These are phyloP conservation scores for Pythium rishiriense DNA, from an alignment of 352 stramenopile genomes.

Conservation along the genomic window DNA sequence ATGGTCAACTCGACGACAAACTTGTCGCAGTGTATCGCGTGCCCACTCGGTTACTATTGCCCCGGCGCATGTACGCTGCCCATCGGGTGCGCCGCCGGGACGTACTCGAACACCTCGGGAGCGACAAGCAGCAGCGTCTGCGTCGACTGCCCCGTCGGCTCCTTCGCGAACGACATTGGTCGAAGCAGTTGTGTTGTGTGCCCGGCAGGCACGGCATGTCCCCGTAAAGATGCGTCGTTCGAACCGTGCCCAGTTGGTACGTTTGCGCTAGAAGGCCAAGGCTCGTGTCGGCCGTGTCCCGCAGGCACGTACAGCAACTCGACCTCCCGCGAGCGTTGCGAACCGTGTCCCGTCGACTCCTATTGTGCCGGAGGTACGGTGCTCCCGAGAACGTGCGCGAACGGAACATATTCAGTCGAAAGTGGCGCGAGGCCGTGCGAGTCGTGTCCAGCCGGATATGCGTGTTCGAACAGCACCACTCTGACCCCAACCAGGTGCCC, in stretches of 20 bases:
- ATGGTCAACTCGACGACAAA: constrained; percentile 37
- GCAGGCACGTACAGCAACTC: constrained; percentile 35
- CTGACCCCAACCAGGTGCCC: constrained; percentile 22
- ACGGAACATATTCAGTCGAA: constrained; percentile 37
- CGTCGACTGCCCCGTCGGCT: constrained; percentile 40
- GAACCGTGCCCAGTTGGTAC: constrained; percentile 22
- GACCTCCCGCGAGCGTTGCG: constrained; percentile 12
- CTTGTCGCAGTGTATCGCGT: constrained; percentile 40
- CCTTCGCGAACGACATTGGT: constrained; percentile 41
- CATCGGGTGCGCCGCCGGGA: constrained; percentile 41
- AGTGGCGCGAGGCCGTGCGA: constrained; percentile 32
- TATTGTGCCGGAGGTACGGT: constrained; percentile 42
- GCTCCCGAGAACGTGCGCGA: constrained; percentile 32
- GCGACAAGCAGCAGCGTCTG: constrained; percentile 33
- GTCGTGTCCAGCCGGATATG: constrained; percentile 42
- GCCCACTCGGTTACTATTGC: constrained; percentile 52
- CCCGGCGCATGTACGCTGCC: constrained; percentile 41
- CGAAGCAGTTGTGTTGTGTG: constrained; percentile 33
- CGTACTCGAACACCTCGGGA: constrained; percentile 35
- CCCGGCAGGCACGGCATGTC: constrained; percentile 19
- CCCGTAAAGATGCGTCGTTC: background rate
- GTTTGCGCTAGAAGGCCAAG: constrained; percentile 12
- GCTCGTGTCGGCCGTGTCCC: constrained; percentile 33
- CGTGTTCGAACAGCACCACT: constrained; percentile 18
- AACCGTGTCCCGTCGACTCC: constrained; percentile 47